Evolutionary conservation across 352 stramenopile genomes (phyloP).

Genomic region (Phytopythium mirpurense): DNA sequence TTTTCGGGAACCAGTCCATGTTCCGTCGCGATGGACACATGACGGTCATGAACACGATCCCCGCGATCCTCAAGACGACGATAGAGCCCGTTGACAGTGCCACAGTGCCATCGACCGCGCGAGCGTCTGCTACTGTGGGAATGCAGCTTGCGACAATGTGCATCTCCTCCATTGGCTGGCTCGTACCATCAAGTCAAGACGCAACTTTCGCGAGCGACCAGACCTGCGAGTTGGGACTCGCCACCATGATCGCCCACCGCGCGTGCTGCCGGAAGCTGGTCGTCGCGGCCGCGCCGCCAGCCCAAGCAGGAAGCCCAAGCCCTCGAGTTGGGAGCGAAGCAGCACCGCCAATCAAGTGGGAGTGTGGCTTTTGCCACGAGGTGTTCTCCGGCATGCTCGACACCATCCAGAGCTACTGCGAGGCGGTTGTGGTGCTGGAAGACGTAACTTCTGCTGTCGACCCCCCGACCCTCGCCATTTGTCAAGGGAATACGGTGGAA

Average conservation of each 20-base stretch:
- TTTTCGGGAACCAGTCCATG: slow-evolving; percentile 59
- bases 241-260: slow-evolving; percentile 41
- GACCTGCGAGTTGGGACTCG: slow-evolving; percentile 38
- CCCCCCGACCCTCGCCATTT: slow-evolving; percentile 23
- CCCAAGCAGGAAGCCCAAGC: neutral
- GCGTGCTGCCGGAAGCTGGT: slow-evolving; percentile 17
- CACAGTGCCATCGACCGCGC: neutral
- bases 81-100: neutral
- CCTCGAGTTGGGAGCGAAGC: neutral
- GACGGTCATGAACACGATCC: slow-evolving; percentile 38
- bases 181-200: slow-evolving; percentile 24
- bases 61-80: slow-evolving; percentile 30
- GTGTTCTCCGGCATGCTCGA: slow-evolving; percentile 45
- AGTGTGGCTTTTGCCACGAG: slow-evolving; percentile 47
- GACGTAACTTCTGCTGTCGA: slow-evolving; percentile 19
- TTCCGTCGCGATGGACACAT: slow-evolving; percentile 36
- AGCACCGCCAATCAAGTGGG: slow-evolving; percentile 25
- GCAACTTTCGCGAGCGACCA: slow-evolving; percentile 24
- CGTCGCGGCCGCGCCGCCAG: slow-evolving; percentile 4
- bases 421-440: slow-evolving; percentile 37
- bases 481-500: slow-evolving; percentile 34
- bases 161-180: slow-evolving; percentile 34
- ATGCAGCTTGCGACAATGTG: slow-evolving; percentile 21
- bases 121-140: slow-evolving; percentile 2
- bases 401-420: slow-evolving; percentile 38